Evolutionary conservation across 176 grass and related monocot species (phyloP).

Genomic region (Paspalum vaginatum): DNA sequence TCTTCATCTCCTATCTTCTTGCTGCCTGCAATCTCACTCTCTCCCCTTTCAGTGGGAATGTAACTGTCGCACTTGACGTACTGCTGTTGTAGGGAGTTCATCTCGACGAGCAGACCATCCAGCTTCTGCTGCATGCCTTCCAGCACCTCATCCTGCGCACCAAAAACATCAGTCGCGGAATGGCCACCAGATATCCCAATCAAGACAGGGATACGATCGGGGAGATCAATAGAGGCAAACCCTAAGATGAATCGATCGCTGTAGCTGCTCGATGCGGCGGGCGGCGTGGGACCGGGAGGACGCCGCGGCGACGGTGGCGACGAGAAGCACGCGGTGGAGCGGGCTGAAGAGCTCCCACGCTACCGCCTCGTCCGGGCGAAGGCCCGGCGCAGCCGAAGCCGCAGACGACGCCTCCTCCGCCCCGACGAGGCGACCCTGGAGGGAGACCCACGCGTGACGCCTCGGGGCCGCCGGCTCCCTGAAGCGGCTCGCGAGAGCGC

Average conservation of each 20-base stretch:
- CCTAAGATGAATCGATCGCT: constrained; percentile 68
- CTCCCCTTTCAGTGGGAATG: constrained; percentile 35
- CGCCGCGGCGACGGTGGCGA: constrained; percentile 74
- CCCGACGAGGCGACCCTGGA: constrained; percentile 72
- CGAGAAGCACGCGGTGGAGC: constrained; percentile 75
- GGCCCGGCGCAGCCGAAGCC: constrained; percentile 27
- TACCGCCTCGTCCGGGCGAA: constrained; percentile 38
- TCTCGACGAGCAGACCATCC: constrained; percentile 68
- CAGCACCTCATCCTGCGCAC: constrained; percentile 67
- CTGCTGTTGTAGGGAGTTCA: constrained; percentile 62
- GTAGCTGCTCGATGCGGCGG: constrained; percentile 66
- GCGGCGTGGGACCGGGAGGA: constrained; percentile 59
- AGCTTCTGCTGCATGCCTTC: constrained; percentile 92
- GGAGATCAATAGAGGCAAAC: constrained; percentile 37
- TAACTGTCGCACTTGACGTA: constrained; percentile 43
- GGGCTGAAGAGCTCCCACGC: constrained; percentile 92
- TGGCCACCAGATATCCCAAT: neutral
- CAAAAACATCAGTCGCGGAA: neutral
- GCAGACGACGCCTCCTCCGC: constrained; percentile 64
- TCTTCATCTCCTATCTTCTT: constrained; percentile 38
- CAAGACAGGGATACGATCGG: neutral
- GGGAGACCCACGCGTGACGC: constrained; percentile 59
- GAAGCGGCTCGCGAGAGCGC: constrained; percentile 59
- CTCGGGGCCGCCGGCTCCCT: constrained; percentile 50
- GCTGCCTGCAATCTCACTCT: neutral